These are phyloP conservation scores for Setaria viridis DNA, from an alignment of 202 grass and related monocot species.

Conservation along the genomic window DNA sequence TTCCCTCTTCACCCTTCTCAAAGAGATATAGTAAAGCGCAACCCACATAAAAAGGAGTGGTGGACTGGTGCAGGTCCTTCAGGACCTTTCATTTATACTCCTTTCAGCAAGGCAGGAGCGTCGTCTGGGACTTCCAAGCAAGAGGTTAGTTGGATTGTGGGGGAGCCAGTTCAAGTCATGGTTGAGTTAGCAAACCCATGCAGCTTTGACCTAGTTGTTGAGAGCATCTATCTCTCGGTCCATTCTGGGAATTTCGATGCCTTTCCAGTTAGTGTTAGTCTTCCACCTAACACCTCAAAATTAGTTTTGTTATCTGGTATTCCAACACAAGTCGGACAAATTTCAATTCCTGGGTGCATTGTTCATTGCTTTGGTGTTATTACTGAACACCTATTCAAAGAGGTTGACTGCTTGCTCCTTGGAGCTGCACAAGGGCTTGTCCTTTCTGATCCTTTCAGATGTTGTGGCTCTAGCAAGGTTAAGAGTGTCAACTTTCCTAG, in stretches of 20 bases:
- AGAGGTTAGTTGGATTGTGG: constrained; percentile 92
- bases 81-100: constrained; percentile 99
- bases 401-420: constrained; percentile 92
- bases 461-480: constrained; percentile 89
- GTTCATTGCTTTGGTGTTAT: constrained; percentile 99
- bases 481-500: constrained; percentile 82
- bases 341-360: constrained; percentile 97
- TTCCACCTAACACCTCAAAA: constrained; percentile 94
- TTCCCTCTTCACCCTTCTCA: constrained; percentile 93
- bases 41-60: constrained; percentile 92
- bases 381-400: constrained; percentile 98
- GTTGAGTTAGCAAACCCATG: constrained; percentile 99
- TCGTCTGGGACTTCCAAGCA: constrained; percentile 67
- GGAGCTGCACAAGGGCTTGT: constrained; percentile 97
- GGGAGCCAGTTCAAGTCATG: constrained; percentile 95
- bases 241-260: constrained; percentile 99
- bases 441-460: constrained; percentile 99
- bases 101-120: constrained; percentile 74
- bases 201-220: constrained; percentile 90
- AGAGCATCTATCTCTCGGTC: constrained; percentile 98
- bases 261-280: constrained; percentile 86
- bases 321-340: constrained; percentile 83
- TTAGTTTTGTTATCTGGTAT: constrained; percentile 90
- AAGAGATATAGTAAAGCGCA: constrained; percentile 94
- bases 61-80: constrained; percentile 90